These are phyloP conservation scores for Lophiotrema nucula DNA, from an alignment of 495 filamentous ascomycete genomes.

Conservation along the genomic window DNA sequence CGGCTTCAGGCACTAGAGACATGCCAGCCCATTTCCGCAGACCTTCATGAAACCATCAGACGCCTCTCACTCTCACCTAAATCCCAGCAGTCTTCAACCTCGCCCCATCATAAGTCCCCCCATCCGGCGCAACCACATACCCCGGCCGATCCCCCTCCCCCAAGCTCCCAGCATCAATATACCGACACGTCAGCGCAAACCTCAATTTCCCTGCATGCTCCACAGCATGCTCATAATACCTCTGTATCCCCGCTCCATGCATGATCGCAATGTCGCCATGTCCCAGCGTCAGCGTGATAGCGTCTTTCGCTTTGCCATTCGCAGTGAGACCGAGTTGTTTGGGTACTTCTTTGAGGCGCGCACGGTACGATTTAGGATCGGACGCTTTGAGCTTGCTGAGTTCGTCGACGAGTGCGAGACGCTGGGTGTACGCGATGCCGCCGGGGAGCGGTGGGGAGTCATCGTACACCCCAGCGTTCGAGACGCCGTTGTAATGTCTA, in stretches of 20 bases:
- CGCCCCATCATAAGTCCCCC: conserved; percentile 26
- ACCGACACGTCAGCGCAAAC: conserved; percentile 64
- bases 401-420: conserved; percentile 29
- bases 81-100: not conserved
- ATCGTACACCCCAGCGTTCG: conserved; percentile 33
- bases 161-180: conserved; percentile 51
- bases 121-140: conserved; percentile 35
- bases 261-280: conserved; percentile 86
- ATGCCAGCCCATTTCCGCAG: not conserved
- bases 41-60: not conserved
- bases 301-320: conserved; percentile 32
- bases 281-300: conserved; percentile 48
- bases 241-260: conserved; percentile 71
- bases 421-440: conserved; percentile 44
- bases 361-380: conserved; percentile 21
- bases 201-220: conserved; percentile 56
- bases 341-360: conserved; percentile 38
- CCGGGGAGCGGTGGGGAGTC: conserved; percentile 39
- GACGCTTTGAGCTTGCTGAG: conserved; percentile 40
- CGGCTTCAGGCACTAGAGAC: no score
- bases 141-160: conserved; percentile 33
- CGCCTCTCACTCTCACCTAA: not conserved
- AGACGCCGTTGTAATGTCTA: conserved; percentile 49
- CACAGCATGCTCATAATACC: conserved; percentile 71
- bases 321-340: conserved; percentile 38